Percentiles rank a stretch among this genome's conserved stretches.
Evolutionary conservation across 208 protist genomes (phyloP).

Genomic region (Acanthamoeba sp.): DNA sequence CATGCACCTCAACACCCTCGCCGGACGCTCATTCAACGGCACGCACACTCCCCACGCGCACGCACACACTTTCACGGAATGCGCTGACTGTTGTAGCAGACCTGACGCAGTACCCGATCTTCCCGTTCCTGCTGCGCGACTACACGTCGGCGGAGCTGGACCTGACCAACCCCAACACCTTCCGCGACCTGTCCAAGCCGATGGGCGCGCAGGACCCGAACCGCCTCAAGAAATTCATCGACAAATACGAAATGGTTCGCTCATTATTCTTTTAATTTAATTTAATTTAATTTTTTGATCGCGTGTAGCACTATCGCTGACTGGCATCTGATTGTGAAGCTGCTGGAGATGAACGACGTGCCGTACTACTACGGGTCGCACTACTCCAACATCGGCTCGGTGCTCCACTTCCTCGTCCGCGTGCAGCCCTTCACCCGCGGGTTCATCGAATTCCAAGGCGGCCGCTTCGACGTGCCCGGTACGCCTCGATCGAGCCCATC

Average conservation of each 20-base stretch:
- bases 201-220: slow-evolving; percentile 94
- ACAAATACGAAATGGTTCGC: slow-evolving; percentile 65
- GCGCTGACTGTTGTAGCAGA: slow-evolving; percentile 77
- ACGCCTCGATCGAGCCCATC: too few species aligned
- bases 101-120: slow-evolving; percentile 99
- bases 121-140: slow-evolving; percentile 97
- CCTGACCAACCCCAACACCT: slow-evolving; percentile 88
- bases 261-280: too few species aligned
- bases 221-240: slow-evolving; percentile 63
- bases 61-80: neutral
- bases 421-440: slow-evolving; percentile 97
- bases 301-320: neutral
- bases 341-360: slow-evolving; percentile 77
- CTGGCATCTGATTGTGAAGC: too few species aligned
- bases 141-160: slow-evolving; percentile 95
- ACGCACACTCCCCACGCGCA: neutral
- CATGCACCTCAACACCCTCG: slow-evolving; percentile 97
- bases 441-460: slow-evolving; percentile 79
- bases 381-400: slow-evolving; percentile 97
- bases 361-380: slow-evolving; percentile 97
- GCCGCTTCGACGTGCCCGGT: slow-evolving; percentile 96
- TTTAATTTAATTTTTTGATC: too few species aligned
- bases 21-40: slow-evolving; percentile 96
- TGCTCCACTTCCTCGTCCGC: slow-evolving; percentile 97
- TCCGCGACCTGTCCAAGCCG: slow-evolving; percentile 96